Evolutionary conservation across 352 stramenopile genomes (phyloP).

Genomic region (Phytopythium boreale): DNA sequence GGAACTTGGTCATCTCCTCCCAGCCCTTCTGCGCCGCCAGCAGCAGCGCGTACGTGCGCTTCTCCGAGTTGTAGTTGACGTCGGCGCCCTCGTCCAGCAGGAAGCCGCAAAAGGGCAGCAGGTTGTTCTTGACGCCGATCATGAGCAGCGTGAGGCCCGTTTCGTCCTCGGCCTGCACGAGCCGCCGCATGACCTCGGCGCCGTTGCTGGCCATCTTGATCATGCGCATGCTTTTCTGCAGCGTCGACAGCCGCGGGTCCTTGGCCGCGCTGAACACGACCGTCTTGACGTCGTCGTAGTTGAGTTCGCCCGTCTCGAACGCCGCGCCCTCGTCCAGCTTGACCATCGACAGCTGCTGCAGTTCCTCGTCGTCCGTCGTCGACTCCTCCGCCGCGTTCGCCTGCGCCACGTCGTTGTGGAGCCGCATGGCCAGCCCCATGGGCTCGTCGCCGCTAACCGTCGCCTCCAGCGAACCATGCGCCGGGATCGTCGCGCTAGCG

Average conservation of each 20-base stretch:
- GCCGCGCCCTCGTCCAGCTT: constrained; percentile 38
- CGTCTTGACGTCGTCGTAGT: constrained; percentile 55
- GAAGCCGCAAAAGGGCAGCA: constrained; percentile 51
- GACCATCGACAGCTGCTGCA: constrained; percentile 66
- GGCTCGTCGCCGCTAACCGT: constrained; percentile 23
- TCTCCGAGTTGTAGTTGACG: constrained; percentile 81
- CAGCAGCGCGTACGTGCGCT: constrained; percentile 73
- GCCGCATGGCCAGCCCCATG: constrained; percentile 24
- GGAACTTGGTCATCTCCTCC: constrained; percentile 62
- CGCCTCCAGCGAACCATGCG: constrained; percentile 21
- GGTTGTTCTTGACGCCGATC: constrained; percentile 67
- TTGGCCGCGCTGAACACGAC: constrained; percentile 59
- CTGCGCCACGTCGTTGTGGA: background rate
- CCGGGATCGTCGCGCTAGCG: constrained; percentile 10
- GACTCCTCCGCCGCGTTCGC: constrained; percentile 52
- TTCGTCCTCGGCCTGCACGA: constrained; percentile 67
- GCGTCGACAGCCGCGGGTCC: constrained; percentile 41
- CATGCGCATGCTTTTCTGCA: constrained; percentile 62
- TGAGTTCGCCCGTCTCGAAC: constrained; percentile 34
- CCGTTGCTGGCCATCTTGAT: constrained; percentile 50
- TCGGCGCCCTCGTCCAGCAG: constrained; percentile 70
- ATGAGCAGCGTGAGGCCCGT: constrained; percentile 83
- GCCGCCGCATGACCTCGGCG: constrained; percentile 40
- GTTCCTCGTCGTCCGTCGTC: constrained; percentile 76
- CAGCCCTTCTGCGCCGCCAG: constrained; percentile 83